phyloP scores from a whole-genome alignment of 2,329 filamentous ascomycete species.

The Penicillium hordei region DNA sequence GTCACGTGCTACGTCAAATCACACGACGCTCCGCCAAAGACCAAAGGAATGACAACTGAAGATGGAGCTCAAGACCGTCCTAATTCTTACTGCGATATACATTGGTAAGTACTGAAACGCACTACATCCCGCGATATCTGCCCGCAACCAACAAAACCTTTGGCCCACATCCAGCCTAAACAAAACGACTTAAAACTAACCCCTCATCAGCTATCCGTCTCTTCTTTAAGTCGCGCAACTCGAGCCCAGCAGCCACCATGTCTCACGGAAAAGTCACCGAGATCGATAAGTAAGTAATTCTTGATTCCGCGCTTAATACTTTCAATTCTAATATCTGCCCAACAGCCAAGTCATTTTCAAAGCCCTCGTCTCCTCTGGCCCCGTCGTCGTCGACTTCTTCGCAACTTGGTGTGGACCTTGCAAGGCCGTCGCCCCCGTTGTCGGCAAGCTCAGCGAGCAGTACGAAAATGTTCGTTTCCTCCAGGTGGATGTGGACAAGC shows the following conservation, averaged over 20 bases:
- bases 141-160: neutral
- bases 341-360: constrained; percentile 63
- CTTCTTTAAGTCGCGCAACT: constrained; percentile 13
- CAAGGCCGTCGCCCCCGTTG: constrained; percentile 54
- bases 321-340: constrained; percentile 3
- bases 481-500: constrained; percentile 57
- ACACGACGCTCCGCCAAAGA: constrained; percentile 10
- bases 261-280: constrained; percentile 39
- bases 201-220: constrained; percentile 18
- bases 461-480: constrained; percentile 53
- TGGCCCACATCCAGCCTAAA: neutral
- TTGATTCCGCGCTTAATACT: no score
- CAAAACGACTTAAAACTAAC: neutral
- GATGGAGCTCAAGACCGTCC: constrained; percentile 24
- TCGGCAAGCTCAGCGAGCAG: constrained; percentile 52
- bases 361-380: constrained; percentile 49
- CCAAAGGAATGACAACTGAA: constrained; percentile 12
- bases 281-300: constrained; percentile 35
- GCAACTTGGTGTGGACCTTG: constrained; percentile 60
- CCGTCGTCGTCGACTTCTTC: constrained; percentile 57
- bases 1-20: constrained; percentile 8
- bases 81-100: constrained; percentile 20
- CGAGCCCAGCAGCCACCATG: constrained; percentile 24
- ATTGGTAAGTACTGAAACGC: constrained; percentile 17
- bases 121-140: neutral